Percentiles rank a stretch among this genome's conserved stretches.
Conservation (phyloP, 495 filamentous ascomycete species). For the Penicillium mononematosum region DNA sequence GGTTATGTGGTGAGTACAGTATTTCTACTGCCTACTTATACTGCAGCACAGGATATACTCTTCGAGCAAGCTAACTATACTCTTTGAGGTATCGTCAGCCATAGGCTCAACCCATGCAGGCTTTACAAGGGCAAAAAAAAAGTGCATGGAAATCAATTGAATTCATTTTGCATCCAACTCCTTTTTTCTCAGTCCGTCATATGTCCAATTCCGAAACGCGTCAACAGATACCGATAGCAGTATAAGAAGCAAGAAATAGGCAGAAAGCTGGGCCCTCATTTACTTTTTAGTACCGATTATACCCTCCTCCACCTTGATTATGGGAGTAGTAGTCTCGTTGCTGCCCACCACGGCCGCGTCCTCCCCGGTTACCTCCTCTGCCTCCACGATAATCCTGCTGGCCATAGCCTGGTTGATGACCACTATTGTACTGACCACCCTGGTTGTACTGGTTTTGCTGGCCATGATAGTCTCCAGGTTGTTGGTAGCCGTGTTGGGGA, state of each 20-base stretch:
- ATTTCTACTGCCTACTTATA: not conserved
- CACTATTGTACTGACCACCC: conserved; percentile 25
- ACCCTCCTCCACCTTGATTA: conserved; percentile 34
- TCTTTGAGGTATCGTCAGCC: not conserved
- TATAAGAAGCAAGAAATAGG: conserved; percentile 13
- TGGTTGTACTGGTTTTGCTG: conserved; percentile 33
- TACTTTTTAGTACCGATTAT: conserved; percentile 38
- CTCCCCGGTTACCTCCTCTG: conserved; percentile 30
- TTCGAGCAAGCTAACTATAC: not conserved
- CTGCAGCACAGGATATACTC: too few species aligned
- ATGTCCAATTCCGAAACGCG: conserved; percentile 8
- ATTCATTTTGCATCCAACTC: conserved; percentile 12
- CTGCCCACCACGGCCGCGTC: conserved; percentile 27
- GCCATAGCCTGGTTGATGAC: conserved; percentile 24
- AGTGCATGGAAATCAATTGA: not conserved
- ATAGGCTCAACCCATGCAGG: not conserved
- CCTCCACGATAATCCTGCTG: conserved; percentile 30
- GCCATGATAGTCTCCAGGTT: conserved; percentile 27
- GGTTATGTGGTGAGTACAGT: not conserved
- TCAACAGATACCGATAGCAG: conserved; percentile 11
- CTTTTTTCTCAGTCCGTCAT: conserved; percentile 1
- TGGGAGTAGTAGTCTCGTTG: conserved; percentile 31
- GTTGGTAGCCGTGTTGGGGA: conserved; percentile 30
- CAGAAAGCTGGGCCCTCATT: conserved; percentile 1
- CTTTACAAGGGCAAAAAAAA: not conserved